Evolutionary conservation across 164 flowering plant genomes (phyloP).

Genomic region (Nymphaea colorata): DNA sequence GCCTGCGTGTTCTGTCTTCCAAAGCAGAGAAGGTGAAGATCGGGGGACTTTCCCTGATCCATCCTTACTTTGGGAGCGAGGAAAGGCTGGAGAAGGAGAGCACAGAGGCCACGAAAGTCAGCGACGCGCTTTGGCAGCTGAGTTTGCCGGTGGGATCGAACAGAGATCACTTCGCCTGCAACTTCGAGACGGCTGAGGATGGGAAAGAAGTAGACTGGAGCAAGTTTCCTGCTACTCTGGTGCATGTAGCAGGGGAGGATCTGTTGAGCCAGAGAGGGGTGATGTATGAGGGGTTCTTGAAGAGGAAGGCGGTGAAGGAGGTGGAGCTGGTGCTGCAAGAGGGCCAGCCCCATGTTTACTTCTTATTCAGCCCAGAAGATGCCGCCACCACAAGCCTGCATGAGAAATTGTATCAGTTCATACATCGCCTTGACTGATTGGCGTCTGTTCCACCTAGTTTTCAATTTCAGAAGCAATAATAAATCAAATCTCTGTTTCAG

Average conservation of each 20-base stretch:
- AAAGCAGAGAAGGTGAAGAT: slow-evolving; percentile 6
- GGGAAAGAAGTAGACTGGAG: slow-evolving; percentile 24
- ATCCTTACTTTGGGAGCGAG: slow-evolving; percentile 67
- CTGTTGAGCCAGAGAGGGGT: slow-evolving; percentile 65
- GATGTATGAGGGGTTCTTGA: slow-evolving; percentile 42
- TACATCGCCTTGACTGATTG: slow-evolving; percentile 10
- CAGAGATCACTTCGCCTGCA: slow-evolving; percentile 53
- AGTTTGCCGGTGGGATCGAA: slow-evolving; percentile 51
- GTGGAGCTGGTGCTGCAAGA: slow-evolving; percentile 44
- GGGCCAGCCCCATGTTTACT: slow-evolving; percentile 44
- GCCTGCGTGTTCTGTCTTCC: slow-evolving; percentile 11
- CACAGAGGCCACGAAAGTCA: slow-evolving; percentile 22
- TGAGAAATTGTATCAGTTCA: slow-evolving; percentile 43
- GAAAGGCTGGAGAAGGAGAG: slow-evolving; percentile 36
- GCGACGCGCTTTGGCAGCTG: slow-evolving; percentile 65
- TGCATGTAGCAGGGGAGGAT: slow-evolving; percentile 63
- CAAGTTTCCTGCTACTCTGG: slow-evolving; percentile 37
- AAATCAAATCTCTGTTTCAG: no score
- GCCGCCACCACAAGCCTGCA: slow-evolving; percentile 42
- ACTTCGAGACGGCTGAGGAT: slow-evolving; percentile 30
- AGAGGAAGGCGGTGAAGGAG: slow-evolving; percentile 33
- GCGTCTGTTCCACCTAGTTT: neutral
- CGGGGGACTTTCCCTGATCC: slow-evolving; percentile 36
- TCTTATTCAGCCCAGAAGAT: slow-evolving; percentile 46
- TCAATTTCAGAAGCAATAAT: no score